phyloP scores from a whole-genome alignment of 495 filamentous ascomycete genomes.

The Lepraria neglecta region DNA sequence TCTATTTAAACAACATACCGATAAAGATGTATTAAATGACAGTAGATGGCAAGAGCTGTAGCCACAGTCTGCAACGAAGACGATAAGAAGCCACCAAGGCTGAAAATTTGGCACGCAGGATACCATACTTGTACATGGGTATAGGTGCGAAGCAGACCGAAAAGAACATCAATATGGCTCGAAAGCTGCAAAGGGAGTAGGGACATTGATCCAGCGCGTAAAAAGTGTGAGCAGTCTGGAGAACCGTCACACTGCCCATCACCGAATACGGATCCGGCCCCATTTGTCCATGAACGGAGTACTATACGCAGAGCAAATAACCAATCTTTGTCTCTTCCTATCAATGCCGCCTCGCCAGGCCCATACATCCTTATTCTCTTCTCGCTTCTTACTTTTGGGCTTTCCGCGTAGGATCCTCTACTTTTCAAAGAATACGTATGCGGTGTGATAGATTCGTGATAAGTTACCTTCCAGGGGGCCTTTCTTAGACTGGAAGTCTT shows the following conservation, averaged over 20 bases:
- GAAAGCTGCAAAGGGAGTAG: neutral
- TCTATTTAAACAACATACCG: too few species aligned
- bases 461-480: constrained; percentile 41
- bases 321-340: neutral
- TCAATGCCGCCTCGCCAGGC: neutral
- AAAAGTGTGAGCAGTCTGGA: too few species aligned
- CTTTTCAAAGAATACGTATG: constrained; percentile 57
- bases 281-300: neutral
- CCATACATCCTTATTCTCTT: constrained; percentile 47
- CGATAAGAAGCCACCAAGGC: too few species aligned
- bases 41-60: too few species aligned
- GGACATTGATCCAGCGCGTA: too few species aligned
- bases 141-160: neutral
- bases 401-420: constrained; percentile 45
- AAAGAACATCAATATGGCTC: neutral
- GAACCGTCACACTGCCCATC: too few species aligned
- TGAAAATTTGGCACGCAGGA: neutral
- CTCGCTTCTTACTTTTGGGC: constrained; percentile 44
- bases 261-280: neutral
- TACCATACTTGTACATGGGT: neutral
- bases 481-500: constrained; percentile 45
- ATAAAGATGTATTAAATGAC: too few species aligned
- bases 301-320: neutral
- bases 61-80: too few species aligned
- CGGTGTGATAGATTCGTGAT: constrained; percentile 42